Base-by-base conservation (phyloP, 495 filamentous ascomycete genomes). In the Penicillium daleae region DNA sequence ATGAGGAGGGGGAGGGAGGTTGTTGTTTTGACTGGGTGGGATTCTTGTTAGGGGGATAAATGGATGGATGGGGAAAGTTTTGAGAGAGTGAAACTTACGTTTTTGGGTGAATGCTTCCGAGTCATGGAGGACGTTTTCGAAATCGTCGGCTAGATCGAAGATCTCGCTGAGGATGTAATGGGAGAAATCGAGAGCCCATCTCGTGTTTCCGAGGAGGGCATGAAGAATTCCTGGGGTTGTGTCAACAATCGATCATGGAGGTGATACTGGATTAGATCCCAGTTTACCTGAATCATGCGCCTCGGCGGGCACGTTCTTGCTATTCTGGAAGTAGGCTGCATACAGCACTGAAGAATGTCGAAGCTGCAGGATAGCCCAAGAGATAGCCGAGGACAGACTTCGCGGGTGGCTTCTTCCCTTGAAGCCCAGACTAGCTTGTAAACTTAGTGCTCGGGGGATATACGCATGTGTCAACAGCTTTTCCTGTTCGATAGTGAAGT, bases 341-440 rank as follows among this genome's bases (percentile, higher is more conserved):
- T 91, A 86, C 59, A 89, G 80, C 40, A 91, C 79, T 5, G 89
- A 85, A 17, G 89, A 83, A 66, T 90, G 88, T 39, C 90, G 83
- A 35, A 93, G 77, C 69, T 91, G 87, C 37, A 96, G 76, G 35
- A 87, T 85, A 1, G 88, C 76, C 83, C 87, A 90, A n/a, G 92
- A 85, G 52, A 96, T 79, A 66, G 89, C 90, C 27, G 88, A 88
- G 31, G 85, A 72, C 26, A 90, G 80, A 31, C 74, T 82, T 22
- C 89, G 86, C 13, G 82, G 77, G 46, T 83, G 77, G 51, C 80
- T 80, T 50, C 86, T 85, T 21, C 85, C 86, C 44, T 78, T 81
- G 69, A 85, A 91, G 19, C 88, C 88, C 29, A 93, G 76, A 52
- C 87, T 84, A 59, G 86, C 87, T 62, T 91, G 85, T 29, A 92